These are phyloP conservation scores for Aspergillus tubingensis DNA, from an alignment of 2,329 filamentous ascomycete genomes.

Conservation along the genomic window DNA sequence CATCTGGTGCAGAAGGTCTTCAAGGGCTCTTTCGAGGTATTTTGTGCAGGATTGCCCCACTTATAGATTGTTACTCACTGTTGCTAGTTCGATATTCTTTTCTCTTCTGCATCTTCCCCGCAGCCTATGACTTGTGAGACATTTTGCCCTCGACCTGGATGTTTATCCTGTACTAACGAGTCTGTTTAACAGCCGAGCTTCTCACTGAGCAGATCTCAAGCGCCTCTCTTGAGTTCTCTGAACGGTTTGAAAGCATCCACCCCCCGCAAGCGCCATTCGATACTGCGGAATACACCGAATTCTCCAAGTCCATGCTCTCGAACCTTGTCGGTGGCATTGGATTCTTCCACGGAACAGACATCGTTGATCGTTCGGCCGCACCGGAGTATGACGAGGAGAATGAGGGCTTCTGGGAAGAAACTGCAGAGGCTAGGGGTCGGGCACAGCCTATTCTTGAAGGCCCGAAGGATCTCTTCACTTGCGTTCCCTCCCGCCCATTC, in stretches of 20 bases:
- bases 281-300: slow-evolving; percentile 70
- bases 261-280: slow-evolving; percentile 75
- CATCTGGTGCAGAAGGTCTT: slow-evolving; percentile 92
- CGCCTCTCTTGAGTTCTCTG: slow-evolving; percentile 68
- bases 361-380: slow-evolving; percentile 90
- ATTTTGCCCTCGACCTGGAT: background rate
- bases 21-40: slow-evolving; percentile 74
- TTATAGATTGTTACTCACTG: slow-evolving; percentile 13
- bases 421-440: slow-evolving; percentile 73
- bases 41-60: slow-evolving; percentile 1
- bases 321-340: slow-evolving; percentile 93
- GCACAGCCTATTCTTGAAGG: slow-evolving; percentile 72
- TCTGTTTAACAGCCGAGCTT: slow-evolving; percentile 52
- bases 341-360: slow-evolving; percentile 86
- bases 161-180: slow-evolving; percentile 11
- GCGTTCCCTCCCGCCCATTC: slow-evolving; percentile 88
- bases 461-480: slow-evolving; percentile 85
- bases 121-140: slow-evolving; percentile 53
- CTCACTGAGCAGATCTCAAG: slow-evolving; percentile 70
- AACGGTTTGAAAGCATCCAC: slow-evolving; percentile 73
- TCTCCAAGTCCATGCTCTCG: slow-evolving; percentile 88
- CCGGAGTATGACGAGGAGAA: slow-evolving; percentile 92
- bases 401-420: slow-evolving; percentile 93
- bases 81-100: slow-evolving; percentile 79
- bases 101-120: slow-evolving; percentile 72